phyloP scores from a whole-genome alignment of 1,284 basidiomycete genomes.

The Pyrrhoderma noxium region DNA sequence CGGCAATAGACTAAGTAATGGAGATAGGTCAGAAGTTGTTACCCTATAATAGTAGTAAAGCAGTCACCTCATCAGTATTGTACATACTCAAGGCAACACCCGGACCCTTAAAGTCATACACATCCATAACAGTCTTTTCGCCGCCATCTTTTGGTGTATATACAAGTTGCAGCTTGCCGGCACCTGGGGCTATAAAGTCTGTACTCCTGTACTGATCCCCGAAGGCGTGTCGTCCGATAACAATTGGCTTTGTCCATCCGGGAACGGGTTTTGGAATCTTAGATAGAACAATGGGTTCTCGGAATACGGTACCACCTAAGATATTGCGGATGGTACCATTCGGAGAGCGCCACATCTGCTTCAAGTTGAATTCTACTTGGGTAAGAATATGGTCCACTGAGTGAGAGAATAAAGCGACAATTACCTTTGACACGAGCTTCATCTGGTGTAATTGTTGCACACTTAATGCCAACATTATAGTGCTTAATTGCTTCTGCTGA shows the following conservation, averaged over 20 bases:
- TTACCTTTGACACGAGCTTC: constrained; percentile 75
- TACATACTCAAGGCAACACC: constrained; percentile 94
- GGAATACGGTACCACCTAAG: constrained; percentile 96
- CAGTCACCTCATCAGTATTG: constrained; percentile 81
- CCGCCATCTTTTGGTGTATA: constrained; percentile 75
- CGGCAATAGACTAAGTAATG: constrained; percentile 67
- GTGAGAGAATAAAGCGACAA: not conserved
- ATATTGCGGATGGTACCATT: constrained; percentile 99
- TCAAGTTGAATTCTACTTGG: constrained; percentile 82
- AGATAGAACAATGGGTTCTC: constrained; percentile 92
- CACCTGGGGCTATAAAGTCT: constrained; percentile 80
- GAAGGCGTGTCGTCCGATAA: constrained; percentile 95
- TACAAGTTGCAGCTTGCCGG: constrained; percentile 86
- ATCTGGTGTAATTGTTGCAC: constrained; percentile 98
- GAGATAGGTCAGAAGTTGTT: not conserved
- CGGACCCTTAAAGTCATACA: constrained; percentile 85
- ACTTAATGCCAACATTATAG: constrained; percentile 91
- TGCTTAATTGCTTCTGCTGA: constrained; percentile 88
- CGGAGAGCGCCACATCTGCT: constrained; percentile 96
- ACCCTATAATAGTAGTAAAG: not conserved
- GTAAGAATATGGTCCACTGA: not conserved
- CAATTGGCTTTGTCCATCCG: constrained; percentile 95
- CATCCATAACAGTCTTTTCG: constrained; percentile 59
- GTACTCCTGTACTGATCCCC: constrained; percentile 96
- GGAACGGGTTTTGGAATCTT: constrained; percentile 91